Conservation (phyloP, 768 basidiomycete genomes). For the Lactarius evosmus region DNA sequence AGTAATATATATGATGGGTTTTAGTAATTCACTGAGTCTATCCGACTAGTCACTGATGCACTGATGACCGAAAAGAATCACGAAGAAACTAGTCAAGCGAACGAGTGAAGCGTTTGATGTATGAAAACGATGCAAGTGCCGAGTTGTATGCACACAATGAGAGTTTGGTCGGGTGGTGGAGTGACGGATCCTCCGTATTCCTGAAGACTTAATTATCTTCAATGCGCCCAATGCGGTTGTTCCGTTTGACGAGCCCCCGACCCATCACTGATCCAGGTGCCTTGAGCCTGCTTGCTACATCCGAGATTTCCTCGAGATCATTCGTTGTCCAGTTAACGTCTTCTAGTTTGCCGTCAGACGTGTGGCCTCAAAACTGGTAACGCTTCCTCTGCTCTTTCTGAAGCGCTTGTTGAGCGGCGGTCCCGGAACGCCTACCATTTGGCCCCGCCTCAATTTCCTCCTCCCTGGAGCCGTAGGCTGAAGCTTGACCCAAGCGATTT, state of each 20-base stretch:
- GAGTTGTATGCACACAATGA: constrained; percentile 24
- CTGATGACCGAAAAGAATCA: not conserved
- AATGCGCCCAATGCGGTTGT: constrained; percentile 70
- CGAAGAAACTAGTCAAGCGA: not conserved
- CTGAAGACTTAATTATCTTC: constrained; percentile 68
- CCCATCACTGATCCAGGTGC: constrained; percentile 79
- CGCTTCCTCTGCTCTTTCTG: constrained; percentile 72
- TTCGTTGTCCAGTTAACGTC: constrained; percentile 91
- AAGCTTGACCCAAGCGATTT: constrained; percentile 74
- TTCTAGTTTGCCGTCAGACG: constrained; percentile 90
- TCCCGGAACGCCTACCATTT: constrained; percentile 42
- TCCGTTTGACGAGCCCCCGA: constrained; percentile 86
- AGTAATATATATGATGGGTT: too few relatives aligned
- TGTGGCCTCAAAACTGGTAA: constrained; percentile 91
- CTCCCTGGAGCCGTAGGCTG: constrained; percentile 53
- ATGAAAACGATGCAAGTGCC: not conserved
- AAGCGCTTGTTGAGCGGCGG: constrained; percentile 49
- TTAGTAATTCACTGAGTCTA: too few relatives aligned
- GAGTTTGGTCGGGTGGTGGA: not conserved
- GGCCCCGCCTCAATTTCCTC: constrained; percentile 49
- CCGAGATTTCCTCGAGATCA: constrained; percentile 83
- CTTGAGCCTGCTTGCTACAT: constrained; percentile 73
- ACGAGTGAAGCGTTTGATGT: not conserved
- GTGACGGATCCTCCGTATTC: constrained; percentile 70
- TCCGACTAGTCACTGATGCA: too few relatives aligned